Conservation (phyloP, 2,329 filamentous ascomycete genomes). For the Calonectria henricotiae region DNA sequence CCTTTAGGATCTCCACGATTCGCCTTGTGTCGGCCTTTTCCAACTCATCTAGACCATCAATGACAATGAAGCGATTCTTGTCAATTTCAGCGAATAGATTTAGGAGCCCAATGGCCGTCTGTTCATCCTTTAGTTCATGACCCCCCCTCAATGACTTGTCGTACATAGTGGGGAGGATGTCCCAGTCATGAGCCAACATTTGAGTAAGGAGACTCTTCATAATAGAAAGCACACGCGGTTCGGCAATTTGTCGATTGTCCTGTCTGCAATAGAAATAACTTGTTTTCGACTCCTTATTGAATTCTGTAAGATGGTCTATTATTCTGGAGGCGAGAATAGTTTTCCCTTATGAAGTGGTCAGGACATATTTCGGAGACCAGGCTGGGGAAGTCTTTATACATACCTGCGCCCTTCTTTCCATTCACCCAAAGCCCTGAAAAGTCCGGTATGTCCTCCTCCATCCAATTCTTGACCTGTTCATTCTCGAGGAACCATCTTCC, state of each 20-base stretch:
- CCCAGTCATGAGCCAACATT: conserved; percentile 9
- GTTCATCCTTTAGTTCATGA: conserved; percentile 25
- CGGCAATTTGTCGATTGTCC: conserved; percentile 41
- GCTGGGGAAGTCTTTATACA: not conserved
- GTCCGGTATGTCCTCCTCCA: conserved; percentile 22
- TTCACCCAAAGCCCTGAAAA: conserved; percentile 32
- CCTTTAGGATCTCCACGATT: conserved; percentile 50
- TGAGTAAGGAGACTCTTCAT: conserved; percentile 27
- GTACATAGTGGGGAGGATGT: conserved; percentile 22
- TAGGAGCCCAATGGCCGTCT: conserved; percentile 52
- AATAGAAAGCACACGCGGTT: conserved; percentile 18
- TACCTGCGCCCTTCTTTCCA: conserved; percentile 40
- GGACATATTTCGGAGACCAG: not conserved
- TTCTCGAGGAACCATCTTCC: conserved; percentile 32
- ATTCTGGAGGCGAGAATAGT: conserved; percentile 61
- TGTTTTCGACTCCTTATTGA: conserved; percentile 42
- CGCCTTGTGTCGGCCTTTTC: conserved; percentile 50
- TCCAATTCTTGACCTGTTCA: conserved; percentile 20
- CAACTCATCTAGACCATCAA: conserved; percentile 66
- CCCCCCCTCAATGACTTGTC: conserved; percentile 12
- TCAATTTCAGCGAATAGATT: conserved; percentile 52
- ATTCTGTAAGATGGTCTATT: conserved; percentile 51
- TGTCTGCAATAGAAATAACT: conserved; percentile 63
- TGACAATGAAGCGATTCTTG: conserved; percentile 57
- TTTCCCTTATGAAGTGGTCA: conserved; percentile 57